Evolutionary conservation across 305 asterid species (phyloP), one percentile per base, ranked within the genome.

Genomic region (Salvia sclarea): DNA sequence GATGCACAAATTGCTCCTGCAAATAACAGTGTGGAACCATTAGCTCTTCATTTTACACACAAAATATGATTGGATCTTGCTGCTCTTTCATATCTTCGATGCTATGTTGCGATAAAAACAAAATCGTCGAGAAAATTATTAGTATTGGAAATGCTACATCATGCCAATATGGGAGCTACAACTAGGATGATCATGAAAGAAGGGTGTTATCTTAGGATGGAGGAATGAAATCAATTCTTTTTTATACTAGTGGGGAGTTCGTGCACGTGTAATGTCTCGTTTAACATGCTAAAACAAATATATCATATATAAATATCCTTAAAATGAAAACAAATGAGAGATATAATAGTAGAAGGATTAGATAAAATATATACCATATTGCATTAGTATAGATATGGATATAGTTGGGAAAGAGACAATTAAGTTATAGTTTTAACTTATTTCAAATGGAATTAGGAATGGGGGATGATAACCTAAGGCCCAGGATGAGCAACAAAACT

Each of bases 401-500:
- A n/a, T 43, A 25, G 40, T 20, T 22, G 10, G 25, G 20, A 30
- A 40, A 1, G 12, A 12, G 58, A 25, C 35, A n/a, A n/a, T 25
- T 28, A 55, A 55, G 61, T 30, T 57, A 30, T 22, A 35, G n/a
- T n/a, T n/a, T 22, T 9, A 52, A 50, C 17, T 24, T 17, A 63
- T 12, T 58, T 40, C 16, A 4, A 56, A 35, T 16, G 47, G 68
- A 50, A 59, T 28, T 28, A 28, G 33, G 3, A 28, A 6, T 4
- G 33, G 6, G 33, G 35, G 64, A 57, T 45, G 69, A 58, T 22
- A 59, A 88, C 96, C 98, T 82, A 96, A 72, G 49, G 92, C 73
- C 91, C 85, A 82, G 69, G 95, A 81, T 24, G 96, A 80, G 76
- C 98, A 89, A 81, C 98, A 91, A 80, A 91, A 89, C 81, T 84